These are phyloP conservation scores for Fusarium succisae DNA, from an alignment of 2,329 filamentous ascomycete species.

Conservation along the genomic window DNA sequence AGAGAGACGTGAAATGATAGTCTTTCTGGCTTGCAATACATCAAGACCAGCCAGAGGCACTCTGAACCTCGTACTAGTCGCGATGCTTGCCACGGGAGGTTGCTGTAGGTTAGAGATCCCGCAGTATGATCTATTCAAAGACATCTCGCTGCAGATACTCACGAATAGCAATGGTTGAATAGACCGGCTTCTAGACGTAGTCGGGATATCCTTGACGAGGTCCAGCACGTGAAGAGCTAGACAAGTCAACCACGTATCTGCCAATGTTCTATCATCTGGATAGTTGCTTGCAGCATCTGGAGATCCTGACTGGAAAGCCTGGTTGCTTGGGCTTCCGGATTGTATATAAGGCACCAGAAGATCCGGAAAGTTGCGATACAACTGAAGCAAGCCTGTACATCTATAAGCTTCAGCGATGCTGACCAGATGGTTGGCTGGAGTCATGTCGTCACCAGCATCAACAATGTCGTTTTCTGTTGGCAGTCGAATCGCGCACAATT, in stretches of 20 bases:
- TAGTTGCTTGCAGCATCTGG: slow-evolving; percentile 1
- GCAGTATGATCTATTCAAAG: slow-evolving; percentile 44
- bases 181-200: slow-evolving; percentile 55
- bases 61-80: slow-evolving; percentile 29
- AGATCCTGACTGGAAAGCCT: not conserved
- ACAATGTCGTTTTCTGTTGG: slow-evolving; percentile 29
- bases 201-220: slow-evolving; percentile 53
- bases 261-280: not conserved
- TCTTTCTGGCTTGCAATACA: slow-evolving; percentile 24
- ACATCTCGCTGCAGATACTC: slow-evolving; percentile 54
- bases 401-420: slow-evolving; percentile 43
- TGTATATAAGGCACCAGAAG: slow-evolving; percentile 46
- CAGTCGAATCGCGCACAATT: slow-evolving; percentile 28
- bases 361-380: slow-evolving; percentile 51
- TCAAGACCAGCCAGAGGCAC: slow-evolving; percentile 8
- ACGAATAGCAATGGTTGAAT: slow-evolving; percentile 57
- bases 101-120: slow-evolving; percentile 2
- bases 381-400: slow-evolving; percentile 41
- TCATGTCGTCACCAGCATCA: slow-evolving; percentile 41
- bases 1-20: slow-evolving; percentile 28
- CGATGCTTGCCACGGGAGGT: slow-evolving; percentile 18
- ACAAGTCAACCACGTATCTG: slow-evolving; percentile 53
- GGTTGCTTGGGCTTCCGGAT: not conserved
- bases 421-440: slow-evolving; percentile 39
- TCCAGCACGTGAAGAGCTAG: slow-evolving; percentile 56